Evolutionary conservation across 1,139 yeast species (phyloP).

Genomic region (Saccharomyces hybrid): DNA sequence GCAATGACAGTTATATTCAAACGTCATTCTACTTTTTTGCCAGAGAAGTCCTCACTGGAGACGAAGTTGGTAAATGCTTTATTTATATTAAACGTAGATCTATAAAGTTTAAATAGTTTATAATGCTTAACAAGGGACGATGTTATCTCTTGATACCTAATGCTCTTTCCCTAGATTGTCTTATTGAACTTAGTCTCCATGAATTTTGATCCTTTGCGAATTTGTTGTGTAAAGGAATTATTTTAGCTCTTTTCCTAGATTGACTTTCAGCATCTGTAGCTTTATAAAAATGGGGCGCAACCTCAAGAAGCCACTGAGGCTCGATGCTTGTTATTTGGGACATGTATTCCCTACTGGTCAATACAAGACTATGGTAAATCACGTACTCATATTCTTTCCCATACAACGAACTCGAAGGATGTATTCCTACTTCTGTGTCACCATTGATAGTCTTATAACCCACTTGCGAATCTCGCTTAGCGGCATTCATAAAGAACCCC

Average conservation of each 20-base stretch:
- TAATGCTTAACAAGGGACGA: background rate
- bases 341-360: constrained; percentile 88
- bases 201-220: constrained; percentile 46
- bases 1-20: background rate
- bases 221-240: constrained; percentile 56
- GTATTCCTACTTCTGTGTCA: constrained; percentile 71
- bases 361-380: constrained; percentile 70
- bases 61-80: background rate
- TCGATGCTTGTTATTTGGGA: constrained; percentile 76
- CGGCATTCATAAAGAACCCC: constrained; percentile 82
- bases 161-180: constrained; percentile 29
- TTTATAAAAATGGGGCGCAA: constrained; percentile 82
- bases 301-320: constrained; percentile 76
- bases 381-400: constrained; percentile 73
- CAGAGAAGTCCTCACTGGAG: background rate
- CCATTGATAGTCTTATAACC: constrained; percentile 75
- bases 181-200: constrained; percentile 44
- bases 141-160: constrained; percentile 24
- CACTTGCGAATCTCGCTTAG: constrained; percentile 68
- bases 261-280: constrained; percentile 39
- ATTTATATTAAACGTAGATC: background rate
- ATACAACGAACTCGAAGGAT: constrained; percentile 80
- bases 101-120: background rate
- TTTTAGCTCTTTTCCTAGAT: constrained; percentile 40
- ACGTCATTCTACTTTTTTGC: background rate